Base-by-base conservation (phyloP, 2,329 filamentous ascomycete species). In the Clonostachys byssicola region DNA sequence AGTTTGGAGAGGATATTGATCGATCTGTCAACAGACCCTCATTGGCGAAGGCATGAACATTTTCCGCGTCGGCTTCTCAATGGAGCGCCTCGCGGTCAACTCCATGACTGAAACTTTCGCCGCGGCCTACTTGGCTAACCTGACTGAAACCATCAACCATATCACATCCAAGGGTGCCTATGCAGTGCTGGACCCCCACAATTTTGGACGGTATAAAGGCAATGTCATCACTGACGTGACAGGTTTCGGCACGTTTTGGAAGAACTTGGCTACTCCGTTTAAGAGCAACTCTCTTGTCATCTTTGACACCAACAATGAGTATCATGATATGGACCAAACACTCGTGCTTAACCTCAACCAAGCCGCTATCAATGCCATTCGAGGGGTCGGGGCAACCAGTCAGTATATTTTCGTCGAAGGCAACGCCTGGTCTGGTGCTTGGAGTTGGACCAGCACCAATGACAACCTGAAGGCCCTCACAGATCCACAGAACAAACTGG, bases 221-320 rank as follows among this genome's bases (percentile, higher is more conserved):
- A 39, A 14, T 18, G 17, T 39, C 36, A 39, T 39, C 36, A 39
- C 36, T 18, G 36, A 39, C 12, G 36, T 39, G 14, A 18, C 36
- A 18, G 36, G 36, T 18, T 39, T 39, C 36, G 17, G 17, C 7
- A 39, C 36, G n/a, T 85, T 75, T 66, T 85, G 80, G 77, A 66
- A 62, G 40, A 81, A 72, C 44, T 57, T 84, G 12, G 81, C 80
- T 8, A 64, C 62, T 10, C 63, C 70, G 42, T 84, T 82, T 60
- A 70, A 67, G 51, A 57, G 60, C 58, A 80, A 85, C 63, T 55
- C 65, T 43, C 69, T 36, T 36, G 80, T 85, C 57, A 72, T 85
- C 57, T 84, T 83, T 51, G 80, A 84, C 63, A 83, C 78, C 52
- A 84, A 84, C 74, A 85, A 85, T 62, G 81, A 85, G 68, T 84